Evolutionary conservation across 2,329 filamentous ascomycete species (phyloP), one percentile per base, ranked within the genome.

Genomic region (Fusarium newnesense): DNA sequence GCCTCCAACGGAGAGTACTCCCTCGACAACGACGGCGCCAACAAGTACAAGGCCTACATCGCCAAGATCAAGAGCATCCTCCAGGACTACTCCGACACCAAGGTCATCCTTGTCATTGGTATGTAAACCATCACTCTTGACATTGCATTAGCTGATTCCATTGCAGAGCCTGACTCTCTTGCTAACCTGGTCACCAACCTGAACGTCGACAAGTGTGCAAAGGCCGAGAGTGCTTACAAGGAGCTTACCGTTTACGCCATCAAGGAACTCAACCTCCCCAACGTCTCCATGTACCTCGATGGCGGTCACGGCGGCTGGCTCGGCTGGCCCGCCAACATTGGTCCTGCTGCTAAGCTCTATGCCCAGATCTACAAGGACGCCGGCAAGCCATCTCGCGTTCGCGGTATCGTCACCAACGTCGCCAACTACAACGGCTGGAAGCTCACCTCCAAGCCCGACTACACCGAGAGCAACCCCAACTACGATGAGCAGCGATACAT

Each of bases 291-390:
- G 87, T 90, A 89, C 72, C 81, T 89, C 52, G 88, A 89, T 70
- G 88, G 86, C 32, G 88, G 87, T 36, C 88, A 90, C 78, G 87
- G 85, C 10, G 88, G 88, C 64, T 90, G 88, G 88, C 84, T 89
- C 60, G 88, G 88, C 64, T 90, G 88, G 88, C 80, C 84, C 9
- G 87, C 85, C 30, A 89, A 90, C 79, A 82, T 89, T 61, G 70
- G 75, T 18, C 84, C 85, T 19, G 86, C 86, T 10, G 87, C 87
- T 4, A 69, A 82, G 50, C 78, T 87, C 47, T 87, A 84, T 68
- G 84, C 84, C 8, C 67, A 82, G 40, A 80, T 89, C 46, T 89
- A 86, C 82, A 86, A 83, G 69, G 81, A 85, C 32, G 85, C 87
- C 19, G 84, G 87, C 44, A 84, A 81, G 37, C 87, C 87, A 21